These are phyloP conservation scores for Uronychia binucleata DNA, from an alignment of 73 alveolate species.

Conservation along the genomic window DNA sequence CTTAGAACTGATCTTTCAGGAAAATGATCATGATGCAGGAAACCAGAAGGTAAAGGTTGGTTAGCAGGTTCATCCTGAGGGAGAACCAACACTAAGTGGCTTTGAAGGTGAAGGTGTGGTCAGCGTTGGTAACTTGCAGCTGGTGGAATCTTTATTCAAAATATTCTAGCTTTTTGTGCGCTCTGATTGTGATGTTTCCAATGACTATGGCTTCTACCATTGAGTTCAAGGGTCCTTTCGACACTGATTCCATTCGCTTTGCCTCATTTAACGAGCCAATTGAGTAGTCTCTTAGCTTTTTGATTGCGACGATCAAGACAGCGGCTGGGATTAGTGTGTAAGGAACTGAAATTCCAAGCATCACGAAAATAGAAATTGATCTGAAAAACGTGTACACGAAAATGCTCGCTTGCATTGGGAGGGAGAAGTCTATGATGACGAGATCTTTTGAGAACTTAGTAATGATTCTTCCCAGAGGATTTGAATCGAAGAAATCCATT, in stretches of 20 bases:
- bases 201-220: background rate
- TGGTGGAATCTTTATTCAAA: background rate
- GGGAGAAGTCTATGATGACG: background rate
- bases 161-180: background rate
- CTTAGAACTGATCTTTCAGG: background rate
- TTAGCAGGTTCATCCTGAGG: background rate
- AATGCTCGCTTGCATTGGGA: background rate
- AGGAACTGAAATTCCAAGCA: background rate
- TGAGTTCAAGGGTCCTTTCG: background rate
- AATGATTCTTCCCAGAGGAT: conserved; percentile 78
- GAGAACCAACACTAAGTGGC: background rate
- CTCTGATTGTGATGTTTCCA: background rate
- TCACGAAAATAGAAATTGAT: no score
- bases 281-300: background rate
- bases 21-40: background rate
- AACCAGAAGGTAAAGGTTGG: background rate
- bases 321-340: background rate
- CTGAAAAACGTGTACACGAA: background rate
- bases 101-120: background rate
- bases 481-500: conserved; percentile 55
- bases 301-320: background rate
- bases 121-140: background rate
- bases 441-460: conserved; percentile 81
- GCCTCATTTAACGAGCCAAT: background rate
- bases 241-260: background rate